Evolutionary conservation across 768 basidiomycete genomes (phyloP).

Genomic region (Mycena capillaripes): DNA sequence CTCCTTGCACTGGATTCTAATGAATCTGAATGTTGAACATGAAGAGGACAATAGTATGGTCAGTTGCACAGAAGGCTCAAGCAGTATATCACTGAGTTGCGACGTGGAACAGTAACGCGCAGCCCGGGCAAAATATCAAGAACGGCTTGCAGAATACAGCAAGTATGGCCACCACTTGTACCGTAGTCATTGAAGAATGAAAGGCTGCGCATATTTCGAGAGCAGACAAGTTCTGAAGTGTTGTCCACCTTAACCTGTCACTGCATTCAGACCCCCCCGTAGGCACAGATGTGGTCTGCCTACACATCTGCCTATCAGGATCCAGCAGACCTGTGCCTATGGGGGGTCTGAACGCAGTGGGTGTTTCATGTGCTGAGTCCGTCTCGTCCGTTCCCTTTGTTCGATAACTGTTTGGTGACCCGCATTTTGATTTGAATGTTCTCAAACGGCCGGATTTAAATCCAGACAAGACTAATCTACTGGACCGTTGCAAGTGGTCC

Average conservation of each 20-base stretch:
- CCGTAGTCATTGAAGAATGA: slow-evolving; percentile 1
- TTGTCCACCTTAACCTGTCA: neutral
- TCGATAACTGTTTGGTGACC: neutral
- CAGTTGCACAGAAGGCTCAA: neutral
- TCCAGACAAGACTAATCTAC: too few relatives aligned
- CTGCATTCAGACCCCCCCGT: too few relatives aligned
- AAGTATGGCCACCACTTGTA: neutral
- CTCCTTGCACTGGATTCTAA: neutral
- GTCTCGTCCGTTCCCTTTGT: neutral
- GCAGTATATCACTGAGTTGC: neutral
- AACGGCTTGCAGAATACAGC: neutral
- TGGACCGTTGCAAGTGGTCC: too few relatives aligned
- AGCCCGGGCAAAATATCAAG: neutral
- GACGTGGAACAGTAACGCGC: neutral
- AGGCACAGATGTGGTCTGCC: too few relatives aligned
- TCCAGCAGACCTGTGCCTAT: too few relatives aligned
- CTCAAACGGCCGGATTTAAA: neutral
- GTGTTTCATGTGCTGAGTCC: neutral
- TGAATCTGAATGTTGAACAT: neutral
- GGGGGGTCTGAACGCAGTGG: too few relatives aligned
- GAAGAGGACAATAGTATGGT: neutral
- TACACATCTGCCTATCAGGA: too few relatives aligned
- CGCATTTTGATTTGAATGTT: neutral
- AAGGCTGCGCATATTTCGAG: neutral
- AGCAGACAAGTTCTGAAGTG: neutral